A percentile compares a stretch with the other conserved stretches of the same genome.
Evolutionary conservation across 345 rosid genomes (phyloP).

Genomic region (Turnera subulata): DNA sequence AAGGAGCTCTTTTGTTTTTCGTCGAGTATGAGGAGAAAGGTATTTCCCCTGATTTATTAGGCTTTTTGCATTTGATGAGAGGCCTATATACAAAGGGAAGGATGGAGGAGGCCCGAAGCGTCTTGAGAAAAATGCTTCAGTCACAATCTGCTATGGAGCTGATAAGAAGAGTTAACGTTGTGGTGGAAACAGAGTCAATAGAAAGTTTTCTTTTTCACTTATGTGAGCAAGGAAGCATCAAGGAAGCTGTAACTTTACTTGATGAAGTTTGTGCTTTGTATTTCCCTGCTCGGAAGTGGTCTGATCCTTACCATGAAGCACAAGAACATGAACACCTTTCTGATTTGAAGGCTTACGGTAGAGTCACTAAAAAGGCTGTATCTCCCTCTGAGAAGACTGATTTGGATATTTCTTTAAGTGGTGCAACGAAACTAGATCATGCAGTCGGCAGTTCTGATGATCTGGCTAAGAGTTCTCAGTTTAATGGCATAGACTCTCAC

Average conservation of each 20-base stretch:
- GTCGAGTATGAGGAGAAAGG: constrained; percentile 47
- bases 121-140: constrained; percentile 85
- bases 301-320: constrained; percentile 19
- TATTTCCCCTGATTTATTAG: constrained; percentile 67
- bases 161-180: constrained; percentile 45
- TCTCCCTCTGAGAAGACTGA: constrained; percentile 16
- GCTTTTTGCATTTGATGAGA: constrained; percentile 58
- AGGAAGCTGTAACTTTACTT: constrained; percentile 52
- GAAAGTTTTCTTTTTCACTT: constrained; percentile 43
- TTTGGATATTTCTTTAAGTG: constrained; percentile 9
- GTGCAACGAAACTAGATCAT: constrained; percentile 16
- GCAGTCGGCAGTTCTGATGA: constrained; percentile 18
- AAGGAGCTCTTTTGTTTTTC: constrained; percentile 62
- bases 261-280: constrained; percentile 49
- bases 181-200: constrained; percentile 50
- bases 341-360: constrained; percentile 16
- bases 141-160: constrained; percentile 49
- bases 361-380: constrained; percentile 7
- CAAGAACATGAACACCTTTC: constrained; percentile 13
- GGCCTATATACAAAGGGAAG: constrained; percentile 82
- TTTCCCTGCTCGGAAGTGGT: constrained; percentile 45
- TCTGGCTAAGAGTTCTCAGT: constrained; percentile 10
- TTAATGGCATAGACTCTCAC: constrained; percentile 40
- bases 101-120: constrained; percentile 81
- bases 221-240: constrained; percentile 72